Evolutionary conservation across 257 asterid genomes (phyloP).

Genomic region (Solanum etuberosum): DNA sequence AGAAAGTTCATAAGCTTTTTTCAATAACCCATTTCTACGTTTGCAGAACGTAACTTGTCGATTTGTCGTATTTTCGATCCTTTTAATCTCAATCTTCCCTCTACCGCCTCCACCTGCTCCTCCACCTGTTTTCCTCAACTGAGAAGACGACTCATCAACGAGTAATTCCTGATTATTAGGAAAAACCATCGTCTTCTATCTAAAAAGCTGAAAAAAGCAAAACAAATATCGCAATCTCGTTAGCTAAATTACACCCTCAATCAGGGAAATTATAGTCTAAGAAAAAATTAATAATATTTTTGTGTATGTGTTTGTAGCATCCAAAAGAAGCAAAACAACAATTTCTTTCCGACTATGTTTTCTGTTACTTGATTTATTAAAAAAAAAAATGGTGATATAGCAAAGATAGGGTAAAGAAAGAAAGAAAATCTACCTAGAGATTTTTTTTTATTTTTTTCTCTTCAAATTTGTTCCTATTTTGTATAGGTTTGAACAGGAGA

Average conservation of each 20-base stretch:
- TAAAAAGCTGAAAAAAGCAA: slow-evolving; percentile 43
- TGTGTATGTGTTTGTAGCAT: slow-evolving; percentile 1
- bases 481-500: slow-evolving; percentile 24
- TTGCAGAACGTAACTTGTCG: slow-evolving; percentile 90
- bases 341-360: background rate
- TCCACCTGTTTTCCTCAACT: slow-evolving; percentile 29
- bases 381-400: background rate
- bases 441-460: background rate
- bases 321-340: slow-evolving; percentile 34
- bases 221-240: slow-evolving; percentile 12
- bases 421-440: slow-evolving; percentile 15
- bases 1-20: slow-evolving; percentile 85
- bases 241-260: slow-evolving; percentile 15
- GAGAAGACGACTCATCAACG: slow-evolving; percentile 29
- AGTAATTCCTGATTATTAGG: slow-evolving; percentile 41
- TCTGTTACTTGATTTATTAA: no score
- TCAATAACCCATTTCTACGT: slow-evolving; percentile 71
- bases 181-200: slow-evolving; percentile 30
- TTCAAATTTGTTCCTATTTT: slow-evolving; percentile 5
- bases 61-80: slow-evolving; percentile 80
- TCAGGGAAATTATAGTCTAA: slow-evolving; percentile 7
- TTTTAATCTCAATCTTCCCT: slow-evolving; percentile 79
- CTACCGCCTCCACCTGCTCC: slow-evolving; percentile 22
- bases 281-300: background rate
- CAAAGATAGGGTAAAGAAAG: background rate